A percentile compares a stretch with the other conserved stretches of the same genome.
Conservation (phyloP, 305 asterid genomes). For the Fraxinus sp. region DNA sequence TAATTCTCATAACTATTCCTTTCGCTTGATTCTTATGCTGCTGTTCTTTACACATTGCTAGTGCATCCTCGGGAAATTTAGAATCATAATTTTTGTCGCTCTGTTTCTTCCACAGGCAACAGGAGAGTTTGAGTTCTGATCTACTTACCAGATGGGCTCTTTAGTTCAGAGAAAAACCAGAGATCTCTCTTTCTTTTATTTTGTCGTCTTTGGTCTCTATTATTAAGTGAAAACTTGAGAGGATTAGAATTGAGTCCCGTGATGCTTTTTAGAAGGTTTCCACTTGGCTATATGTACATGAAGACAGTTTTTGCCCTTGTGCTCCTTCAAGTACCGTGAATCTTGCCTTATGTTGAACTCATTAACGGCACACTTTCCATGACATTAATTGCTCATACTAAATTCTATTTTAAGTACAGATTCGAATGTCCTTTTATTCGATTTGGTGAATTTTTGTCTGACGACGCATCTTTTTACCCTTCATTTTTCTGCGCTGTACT, state of each 20-base stretch:
- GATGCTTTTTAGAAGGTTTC: neutral
- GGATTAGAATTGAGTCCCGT: slow-evolving; percentile 4
- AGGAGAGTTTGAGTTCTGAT: slow-evolving; percentile 92
- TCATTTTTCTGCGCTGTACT: neutral
- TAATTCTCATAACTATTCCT: neutral
- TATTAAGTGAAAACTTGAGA: slow-evolving; percentile 27
- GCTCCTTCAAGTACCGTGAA: neutral
- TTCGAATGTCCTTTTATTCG: neutral
- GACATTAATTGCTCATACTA: neutral
- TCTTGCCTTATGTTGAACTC: neutral
- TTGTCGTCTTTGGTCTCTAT: slow-evolving; percentile 27
- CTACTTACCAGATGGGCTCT: slow-evolving; percentile 22
- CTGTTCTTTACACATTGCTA: neutral
- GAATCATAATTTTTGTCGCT: slow-evolving; percentile 2
- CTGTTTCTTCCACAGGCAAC: slow-evolving; percentile 55
- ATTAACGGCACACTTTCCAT: neutral
- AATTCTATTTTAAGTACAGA: neutral
- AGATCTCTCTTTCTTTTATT: slow-evolving; percentile 18
- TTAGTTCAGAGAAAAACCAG: slow-evolving; percentile 25
- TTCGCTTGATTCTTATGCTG: neutral
- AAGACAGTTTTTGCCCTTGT: neutral
- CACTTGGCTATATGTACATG: neutral
- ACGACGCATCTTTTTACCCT: neutral
- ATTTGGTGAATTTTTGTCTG: neutral
- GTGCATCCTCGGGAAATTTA: neutral